Evolutionary conservation across 495 filamentous ascomycete genomes (phyloP).

Genomic region (Talaromyces borbonicus): DNA sequence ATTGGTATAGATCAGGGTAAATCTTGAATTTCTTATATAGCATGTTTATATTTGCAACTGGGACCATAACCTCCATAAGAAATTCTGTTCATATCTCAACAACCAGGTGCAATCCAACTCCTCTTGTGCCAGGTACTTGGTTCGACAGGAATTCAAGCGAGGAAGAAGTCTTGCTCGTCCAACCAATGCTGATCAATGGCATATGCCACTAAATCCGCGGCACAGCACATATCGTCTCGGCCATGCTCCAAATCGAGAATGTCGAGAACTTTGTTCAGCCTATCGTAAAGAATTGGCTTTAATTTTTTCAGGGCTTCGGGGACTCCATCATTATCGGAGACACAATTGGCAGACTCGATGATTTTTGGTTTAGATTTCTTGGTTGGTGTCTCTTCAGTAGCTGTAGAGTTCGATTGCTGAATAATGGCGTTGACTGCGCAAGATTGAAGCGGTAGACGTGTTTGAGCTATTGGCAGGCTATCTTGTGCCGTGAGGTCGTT

Average conservation of each 20-base stretch:
- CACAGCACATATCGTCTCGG: slow-evolving; percentile 39
- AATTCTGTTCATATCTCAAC: no score
- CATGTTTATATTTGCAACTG: no score
- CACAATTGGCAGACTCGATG: neutral
- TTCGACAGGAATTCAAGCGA: neutral
- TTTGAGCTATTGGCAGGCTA: slow-evolving; percentile 2
- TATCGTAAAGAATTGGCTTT: slow-evolving; percentile 23
- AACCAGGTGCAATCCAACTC: neutral
- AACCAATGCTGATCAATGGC: slow-evolving; percentile 39
- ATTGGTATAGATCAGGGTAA: neutral
- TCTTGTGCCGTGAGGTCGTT: slow-evolving; percentile 9
- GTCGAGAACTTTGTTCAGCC: slow-evolving; percentile 22
- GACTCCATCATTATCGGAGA: neutral
- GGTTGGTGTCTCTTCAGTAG: no score
- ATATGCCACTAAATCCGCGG: slow-evolving; percentile 38
- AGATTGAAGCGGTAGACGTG: slow-evolving; percentile 25
- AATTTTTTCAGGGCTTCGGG: slow-evolving; percentile 13
- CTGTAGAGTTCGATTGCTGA: neutral
- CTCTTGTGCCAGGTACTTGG: neutral
- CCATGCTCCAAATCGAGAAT: slow-evolving; percentile 33
- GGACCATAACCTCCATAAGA: no score
- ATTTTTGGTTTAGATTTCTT: neutral
- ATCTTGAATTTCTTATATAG: neutral
- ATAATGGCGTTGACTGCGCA: slow-evolving; percentile 25
- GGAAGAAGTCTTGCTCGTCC: slow-evolving; percentile 31